Percentiles rank a stretch among this genome's conserved stretches.
Evolutionary conservation across 1,284 basidiomycete genomes (phyloP).

Genomic region (Vanrija pseudolonga): DNA sequence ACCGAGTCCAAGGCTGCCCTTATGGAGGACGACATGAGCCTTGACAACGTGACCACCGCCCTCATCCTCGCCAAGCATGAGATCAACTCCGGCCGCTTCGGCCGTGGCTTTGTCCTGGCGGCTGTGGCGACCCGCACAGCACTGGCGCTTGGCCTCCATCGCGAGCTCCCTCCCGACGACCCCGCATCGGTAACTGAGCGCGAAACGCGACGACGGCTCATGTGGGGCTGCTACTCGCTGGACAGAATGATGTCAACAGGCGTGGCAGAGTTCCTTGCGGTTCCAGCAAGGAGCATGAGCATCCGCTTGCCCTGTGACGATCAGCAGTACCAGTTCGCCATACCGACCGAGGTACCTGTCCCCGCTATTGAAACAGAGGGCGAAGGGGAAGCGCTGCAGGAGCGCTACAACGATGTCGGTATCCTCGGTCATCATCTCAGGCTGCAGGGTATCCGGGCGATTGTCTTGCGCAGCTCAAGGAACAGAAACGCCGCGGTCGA

Average conservation of each 20-base stretch:
- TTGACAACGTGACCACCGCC: conserved; percentile 17
- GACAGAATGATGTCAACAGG: conserved; percentile 26
- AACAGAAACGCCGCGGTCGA: conserved; percentile 7
- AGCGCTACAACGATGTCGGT: conserved; percentile 7
- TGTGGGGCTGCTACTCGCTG: conserved; percentile 23
- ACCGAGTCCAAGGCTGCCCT: conserved; percentile 16
- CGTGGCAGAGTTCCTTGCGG: conserved; percentile 11
- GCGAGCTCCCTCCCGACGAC: conserved; percentile 11
- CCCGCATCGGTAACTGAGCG: conserved; percentile 8
- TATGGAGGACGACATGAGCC: conserved; percentile 16
- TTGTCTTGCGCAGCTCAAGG: conserved; percentile 12
- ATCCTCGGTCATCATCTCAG: conserved; percentile 17
- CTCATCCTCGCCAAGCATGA: conserved; percentile 24
- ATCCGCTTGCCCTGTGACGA: conserved; percentile 15
- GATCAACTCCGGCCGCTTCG: conserved; percentile 17
- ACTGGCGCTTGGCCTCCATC: conserved; percentile 14
- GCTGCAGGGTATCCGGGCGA: conserved; percentile 10
- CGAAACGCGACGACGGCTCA: conserved; percentile 20
- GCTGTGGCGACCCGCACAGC: conserved; percentile 17
- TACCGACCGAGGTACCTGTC: conserved; percentile 5
- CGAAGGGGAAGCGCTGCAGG: not conserved
- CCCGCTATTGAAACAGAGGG: conserved; percentile 6
- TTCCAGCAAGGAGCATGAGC: not conserved
- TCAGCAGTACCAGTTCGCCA: conserved; percentile 12
- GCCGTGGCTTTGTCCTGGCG: conserved; percentile 12